Percentiles rank a stretch among this genome's conserved stretches.
Conservation (phyloP, 106 monocot species). For the Dioscorea zingiberensis region DNA sequence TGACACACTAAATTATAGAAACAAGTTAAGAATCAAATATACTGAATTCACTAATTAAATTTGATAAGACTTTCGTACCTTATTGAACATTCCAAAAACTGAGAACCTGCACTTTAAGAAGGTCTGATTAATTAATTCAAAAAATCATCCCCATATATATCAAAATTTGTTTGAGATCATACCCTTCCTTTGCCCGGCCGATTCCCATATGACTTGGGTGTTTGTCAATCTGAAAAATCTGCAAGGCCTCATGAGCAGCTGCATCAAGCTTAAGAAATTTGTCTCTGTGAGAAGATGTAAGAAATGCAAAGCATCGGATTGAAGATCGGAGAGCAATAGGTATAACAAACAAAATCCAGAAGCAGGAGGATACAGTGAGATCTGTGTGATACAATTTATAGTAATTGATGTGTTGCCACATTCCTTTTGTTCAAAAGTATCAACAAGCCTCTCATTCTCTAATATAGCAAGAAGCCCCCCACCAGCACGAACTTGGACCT, state of each 20-base stretch:
- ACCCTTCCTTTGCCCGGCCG: constrained; percentile 99
- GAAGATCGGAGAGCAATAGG: background rate
- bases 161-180: background rate
- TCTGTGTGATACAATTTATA: constrained; percentile 70
- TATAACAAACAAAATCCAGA: background rate
- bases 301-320: background rate
- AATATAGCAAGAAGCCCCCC: constrained; percentile 91
- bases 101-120: constrained; percentile 80
- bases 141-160: background rate
- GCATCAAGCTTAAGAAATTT: constrained; percentile 97
- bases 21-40: constrained; percentile 17
- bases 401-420: constrained; percentile 70
- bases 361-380: constrained; percentile 83
- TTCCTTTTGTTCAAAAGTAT: constrained; percentile 64
- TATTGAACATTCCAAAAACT: constrained; percentile 96
- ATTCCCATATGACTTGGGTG: constrained; percentile 99
- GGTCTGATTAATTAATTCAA: constrained; percentile 4
- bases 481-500: constrained; percentile 85
- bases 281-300: constrained; percentile 66
- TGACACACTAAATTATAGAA: constrained; percentile 63
- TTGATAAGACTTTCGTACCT: constrained; percentile 33
- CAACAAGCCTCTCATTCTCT: constrained; percentile 88
- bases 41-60: background rate
- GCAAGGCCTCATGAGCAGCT: constrained; percentile 81
- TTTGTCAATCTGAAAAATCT: constrained; percentile 96